A percentile compares a stretch with the other conserved stretches of the same genome.
These are phyloP conservation scores for Oehlia diaphana DNA, from an alignment of 192 early-diverging fungal species.

Conservation along the genomic window DNA sequence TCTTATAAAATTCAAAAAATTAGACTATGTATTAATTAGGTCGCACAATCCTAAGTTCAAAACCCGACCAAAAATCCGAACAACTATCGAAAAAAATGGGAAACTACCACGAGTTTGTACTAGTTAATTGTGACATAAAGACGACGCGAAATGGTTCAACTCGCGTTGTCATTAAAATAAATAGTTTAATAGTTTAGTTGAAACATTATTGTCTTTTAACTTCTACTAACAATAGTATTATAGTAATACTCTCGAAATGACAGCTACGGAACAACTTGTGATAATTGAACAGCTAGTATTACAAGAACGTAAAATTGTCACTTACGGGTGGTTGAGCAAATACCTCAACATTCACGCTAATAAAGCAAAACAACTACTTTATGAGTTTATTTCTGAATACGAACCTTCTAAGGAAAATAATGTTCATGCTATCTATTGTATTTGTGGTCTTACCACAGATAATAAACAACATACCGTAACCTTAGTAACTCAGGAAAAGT, in stretches of 20 bases:
- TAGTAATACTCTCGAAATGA: background rate
- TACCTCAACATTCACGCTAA: background rate
- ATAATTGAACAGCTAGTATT: background rate
- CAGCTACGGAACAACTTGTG: background rate
- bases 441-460: background rate
- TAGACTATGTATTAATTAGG: no score
- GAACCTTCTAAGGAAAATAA: background rate
- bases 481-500: background rate
- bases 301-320: background rate
- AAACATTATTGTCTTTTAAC: no score
- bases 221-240: no score
- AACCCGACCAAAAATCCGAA: no score
- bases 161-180: no score
- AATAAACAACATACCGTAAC: background rate
- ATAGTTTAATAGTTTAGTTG: no score
- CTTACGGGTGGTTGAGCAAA: background rate
- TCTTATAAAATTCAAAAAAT: no score
- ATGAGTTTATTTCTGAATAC: background rate
- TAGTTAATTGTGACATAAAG: no score
- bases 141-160: no score
- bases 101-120: no score
- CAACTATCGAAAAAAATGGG: no score
- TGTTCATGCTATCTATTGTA: background rate
- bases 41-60: no score
- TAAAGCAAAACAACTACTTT: background rate